phyloP scores from a whole-genome alignment of 202 grass and related monocot species.

The Zizania palustris region DNA sequence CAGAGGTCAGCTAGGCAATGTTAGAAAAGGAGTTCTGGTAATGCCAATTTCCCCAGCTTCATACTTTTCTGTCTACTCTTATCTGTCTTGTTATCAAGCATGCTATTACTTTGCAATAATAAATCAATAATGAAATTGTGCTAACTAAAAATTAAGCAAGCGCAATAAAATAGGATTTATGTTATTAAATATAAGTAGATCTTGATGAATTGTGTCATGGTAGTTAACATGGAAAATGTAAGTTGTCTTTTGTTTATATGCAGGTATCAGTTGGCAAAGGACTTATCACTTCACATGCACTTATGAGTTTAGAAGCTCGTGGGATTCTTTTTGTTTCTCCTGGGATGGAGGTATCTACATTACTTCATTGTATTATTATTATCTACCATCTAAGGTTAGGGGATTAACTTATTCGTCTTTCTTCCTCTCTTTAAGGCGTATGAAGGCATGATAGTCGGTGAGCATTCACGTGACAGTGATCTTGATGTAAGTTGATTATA shows the following conservation, averaged over 20 bases:
- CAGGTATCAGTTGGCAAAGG: slow-evolving; percentile 87
- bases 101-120: slow-evolving; percentile 8
- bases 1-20: slow-evolving; percentile 83
- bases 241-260: slow-evolving; percentile 43
- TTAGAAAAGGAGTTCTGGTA: slow-evolving; percentile 98
- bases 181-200: slow-evolving; percentile 18
- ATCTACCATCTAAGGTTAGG: slow-evolving; percentile 17
- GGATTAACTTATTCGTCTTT: slow-evolving; percentile 30
- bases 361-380: slow-evolving; percentile 25
- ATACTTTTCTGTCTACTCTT: slow-evolving; percentile 27
- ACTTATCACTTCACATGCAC: slow-evolving; percentile 85
- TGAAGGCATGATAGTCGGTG: slow-evolving; percentile 95
- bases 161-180: not conserved
- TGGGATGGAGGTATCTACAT: slow-evolving; percentile 77
- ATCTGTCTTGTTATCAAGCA: not conserved
- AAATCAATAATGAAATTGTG: not conserved
- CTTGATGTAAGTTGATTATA: slow-evolving; percentile 78
- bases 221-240: slow-evolving; percentile 6
- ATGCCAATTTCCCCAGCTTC: slow-evolving; percentile 38
- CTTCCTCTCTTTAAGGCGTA: slow-evolving; percentile 67
- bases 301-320: slow-evolving; percentile 98
- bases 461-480: slow-evolving; percentile 96
- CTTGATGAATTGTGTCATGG: slow-evolving; percentile 4
- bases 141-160: not conserved
- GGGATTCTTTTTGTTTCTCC: slow-evolving; percentile 98